Conservation (phyloP, 1,284 basidiomycete genomes). For the Tylopilus sp. region DNA sequence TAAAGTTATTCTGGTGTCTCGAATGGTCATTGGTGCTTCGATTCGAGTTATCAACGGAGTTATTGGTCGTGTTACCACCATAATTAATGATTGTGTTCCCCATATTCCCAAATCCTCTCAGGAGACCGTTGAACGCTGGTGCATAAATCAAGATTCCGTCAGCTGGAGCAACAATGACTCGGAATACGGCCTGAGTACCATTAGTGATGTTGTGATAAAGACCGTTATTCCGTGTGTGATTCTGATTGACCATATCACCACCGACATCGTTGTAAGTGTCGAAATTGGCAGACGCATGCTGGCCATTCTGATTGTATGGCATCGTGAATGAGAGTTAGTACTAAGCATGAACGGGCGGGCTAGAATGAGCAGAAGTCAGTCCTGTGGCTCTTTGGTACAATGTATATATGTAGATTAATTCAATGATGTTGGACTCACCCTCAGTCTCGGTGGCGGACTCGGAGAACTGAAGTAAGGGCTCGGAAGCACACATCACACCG, state of each 20-base stretch:
- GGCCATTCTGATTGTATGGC: neutral
- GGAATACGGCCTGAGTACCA: neutral
- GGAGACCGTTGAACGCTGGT: neutral
- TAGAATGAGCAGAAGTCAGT: too few species aligned
- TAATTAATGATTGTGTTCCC: neutral
- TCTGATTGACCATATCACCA: too few species aligned
- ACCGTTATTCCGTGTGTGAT: too few species aligned
- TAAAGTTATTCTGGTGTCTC: neutral
- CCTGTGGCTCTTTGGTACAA: too few species aligned
- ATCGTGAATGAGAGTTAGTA: neutral
- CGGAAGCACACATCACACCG: too few species aligned
- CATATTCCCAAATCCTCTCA: neutral
- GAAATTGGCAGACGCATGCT: neutral
- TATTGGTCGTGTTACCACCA: neutral
- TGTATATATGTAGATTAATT: too few species aligned
- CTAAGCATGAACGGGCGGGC: too few species aligned
- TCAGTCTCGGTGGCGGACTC: too few species aligned
- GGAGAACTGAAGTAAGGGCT: too few species aligned
- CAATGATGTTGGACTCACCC: too few species aligned
- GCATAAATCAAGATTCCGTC: too few species aligned
- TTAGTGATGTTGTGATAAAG: neutral
- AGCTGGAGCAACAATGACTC: neutral
- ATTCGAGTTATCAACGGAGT: neutral
- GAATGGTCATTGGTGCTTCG: neutral
- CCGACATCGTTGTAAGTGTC: neutral